Evolutionary conservation across 495 filamentous ascomycete species (phyloP).

Genomic region (Penicillium steckii): DNA sequence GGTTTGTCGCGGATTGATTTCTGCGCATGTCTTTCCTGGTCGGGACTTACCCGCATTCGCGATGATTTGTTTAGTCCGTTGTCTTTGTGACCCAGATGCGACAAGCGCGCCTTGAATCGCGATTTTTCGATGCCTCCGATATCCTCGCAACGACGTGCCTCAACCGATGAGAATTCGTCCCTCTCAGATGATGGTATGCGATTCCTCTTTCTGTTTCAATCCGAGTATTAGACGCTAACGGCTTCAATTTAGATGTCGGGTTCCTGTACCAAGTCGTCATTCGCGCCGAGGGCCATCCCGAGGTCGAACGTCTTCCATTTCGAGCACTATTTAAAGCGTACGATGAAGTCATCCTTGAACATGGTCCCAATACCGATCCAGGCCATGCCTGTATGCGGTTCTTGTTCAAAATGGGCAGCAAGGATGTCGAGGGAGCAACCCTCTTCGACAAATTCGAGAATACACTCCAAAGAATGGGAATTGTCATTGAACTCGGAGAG

Average conservation of each 20-base stretch:
- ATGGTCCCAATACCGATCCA: conserved; percentile 67
- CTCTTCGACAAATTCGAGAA: conserved; percentile 67
- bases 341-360: conserved; percentile 63
- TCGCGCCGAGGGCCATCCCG: conserved; percentile 64
- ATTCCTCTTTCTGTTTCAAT: background rate
- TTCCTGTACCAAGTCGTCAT: conserved; percentile 75
- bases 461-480: conserved; percentile 62
- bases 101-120: conserved; percentile 52
- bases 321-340: conserved; percentile 80
- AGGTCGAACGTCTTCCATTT: conserved; percentile 64
- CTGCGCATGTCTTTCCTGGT: conserved; percentile 12
- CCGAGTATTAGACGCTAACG: conserved; percentile 8
- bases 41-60: conserved; percentile 25
- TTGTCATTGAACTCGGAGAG: conserved; percentile 60
- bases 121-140: conserved; percentile 60
- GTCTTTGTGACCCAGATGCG: conserved; percentile 53
- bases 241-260: conserved; percentile 60
- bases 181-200: conserved; percentile 63
- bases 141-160: conserved; percentile 48
- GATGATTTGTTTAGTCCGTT: conserved; percentile 44
- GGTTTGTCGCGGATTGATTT: conserved; percentile 17
- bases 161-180: conserved; percentile 47
- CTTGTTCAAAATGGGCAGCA: conserved; percentile 75
- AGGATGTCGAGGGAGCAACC: conserved; percentile 40
- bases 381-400: conserved; percentile 74